phyloP scores from a whole-genome alignment of 2,329 filamentous ascomycete genomes.

The Epichloe sylvatica region DNA sequence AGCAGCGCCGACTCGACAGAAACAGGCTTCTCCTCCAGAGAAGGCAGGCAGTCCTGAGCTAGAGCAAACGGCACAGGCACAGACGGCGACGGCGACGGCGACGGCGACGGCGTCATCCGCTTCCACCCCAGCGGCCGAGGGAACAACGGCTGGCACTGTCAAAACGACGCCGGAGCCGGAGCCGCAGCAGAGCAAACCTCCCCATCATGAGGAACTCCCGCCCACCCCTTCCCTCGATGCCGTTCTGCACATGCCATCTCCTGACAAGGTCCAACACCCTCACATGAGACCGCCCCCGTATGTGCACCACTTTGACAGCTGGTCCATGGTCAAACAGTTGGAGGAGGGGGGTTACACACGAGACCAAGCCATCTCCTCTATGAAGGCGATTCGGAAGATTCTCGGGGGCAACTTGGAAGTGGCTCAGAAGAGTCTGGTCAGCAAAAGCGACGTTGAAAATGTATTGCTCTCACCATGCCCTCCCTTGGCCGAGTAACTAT shows the following conservation, averaged over 20 bases:
- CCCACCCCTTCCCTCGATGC: slow-evolving; percentile 30
- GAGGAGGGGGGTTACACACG: slow-evolving; percentile 58
- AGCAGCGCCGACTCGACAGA: neutral
- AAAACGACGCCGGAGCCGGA: neutral
- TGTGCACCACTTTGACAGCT: slow-evolving; percentile 94
- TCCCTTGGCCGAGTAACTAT: neutral
- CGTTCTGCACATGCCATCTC: slow-evolving; percentile 32
- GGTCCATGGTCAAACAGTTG: slow-evolving; percentile 72
- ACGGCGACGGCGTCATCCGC: neutral
- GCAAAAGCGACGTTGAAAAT: slow-evolving; percentile 88
- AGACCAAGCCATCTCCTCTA: slow-evolving; percentile 65
- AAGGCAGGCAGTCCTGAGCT: neutral
- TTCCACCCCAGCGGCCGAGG: too few species aligned
- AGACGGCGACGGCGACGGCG: neutral
- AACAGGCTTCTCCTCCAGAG: neutral
- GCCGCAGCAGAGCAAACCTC: neutral
- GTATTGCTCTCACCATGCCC: slow-evolving; percentile 12
- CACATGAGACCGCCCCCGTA: slow-evolving; percentile 64
- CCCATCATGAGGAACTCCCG: slow-evolving; percentile 13
- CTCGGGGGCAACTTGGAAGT: slow-evolving; percentile 68
- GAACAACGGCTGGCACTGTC: neutral
- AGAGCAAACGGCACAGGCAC: neutral
- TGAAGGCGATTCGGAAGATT: slow-evolving; percentile 78
- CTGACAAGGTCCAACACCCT: slow-evolving; percentile 38
- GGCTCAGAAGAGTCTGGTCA: slow-evolving; percentile 67